A percentile compares a stretch with the other conserved stretches of the same genome.
phyloP scores from a whole-genome alignment of 805 yeast species.

The Teunomyces cretensis region DNA sequence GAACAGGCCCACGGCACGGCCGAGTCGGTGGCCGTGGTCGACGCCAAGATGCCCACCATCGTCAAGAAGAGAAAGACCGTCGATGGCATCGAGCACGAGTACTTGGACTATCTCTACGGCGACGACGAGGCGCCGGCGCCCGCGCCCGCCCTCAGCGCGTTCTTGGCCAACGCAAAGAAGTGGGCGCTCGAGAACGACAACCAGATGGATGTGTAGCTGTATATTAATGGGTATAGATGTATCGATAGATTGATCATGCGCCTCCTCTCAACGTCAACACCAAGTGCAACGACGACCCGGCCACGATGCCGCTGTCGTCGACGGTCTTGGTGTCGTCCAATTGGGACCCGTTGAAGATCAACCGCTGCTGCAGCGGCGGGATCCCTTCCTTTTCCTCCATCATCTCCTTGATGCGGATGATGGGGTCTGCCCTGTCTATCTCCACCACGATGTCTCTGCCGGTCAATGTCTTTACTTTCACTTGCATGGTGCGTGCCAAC shows the following conservation, averaged over 20 bases:
- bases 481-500: slow-evolving; percentile 50
- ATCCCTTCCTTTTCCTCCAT: slow-evolving; percentile 97
- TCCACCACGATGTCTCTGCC: slow-evolving; percentile 82
- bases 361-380: slow-evolving; percentile 93
- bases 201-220: no score
- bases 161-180: slow-evolving; percentile 43
- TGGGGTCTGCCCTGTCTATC: slow-evolving; percentile 65
- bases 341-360: slow-evolving; percentile 88
- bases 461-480: slow-evolving; percentile 74
- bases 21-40: slow-evolving; percentile 34
- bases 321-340: slow-evolving; percentile 82
- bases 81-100: slow-evolving; percentile 52
- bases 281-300: slow-evolving; percentile 86
- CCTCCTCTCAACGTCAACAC: slow-evolving; percentile 96
- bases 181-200: slow-evolving; percentile 21
- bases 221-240: neutral
- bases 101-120: slow-evolving; percentile 64
- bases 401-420: slow-evolving; percentile 79
- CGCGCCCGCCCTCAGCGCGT: slow-evolving; percentile 30
- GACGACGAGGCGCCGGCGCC: slow-evolving; percentile 46
- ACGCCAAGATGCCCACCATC: slow-evolving; percentile 52
- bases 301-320: slow-evolving; percentile 67
- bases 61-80: slow-evolving; percentile 47
- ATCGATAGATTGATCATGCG: slow-evolving; percentile 3
- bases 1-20: slow-evolving; percentile 61